A percentile compares a stretch with the other conserved stretches of the same genome.
Conservation (phyloP, 2,329 filamentous ascomycete genomes). For the Orbilia brochopaga region DNA sequence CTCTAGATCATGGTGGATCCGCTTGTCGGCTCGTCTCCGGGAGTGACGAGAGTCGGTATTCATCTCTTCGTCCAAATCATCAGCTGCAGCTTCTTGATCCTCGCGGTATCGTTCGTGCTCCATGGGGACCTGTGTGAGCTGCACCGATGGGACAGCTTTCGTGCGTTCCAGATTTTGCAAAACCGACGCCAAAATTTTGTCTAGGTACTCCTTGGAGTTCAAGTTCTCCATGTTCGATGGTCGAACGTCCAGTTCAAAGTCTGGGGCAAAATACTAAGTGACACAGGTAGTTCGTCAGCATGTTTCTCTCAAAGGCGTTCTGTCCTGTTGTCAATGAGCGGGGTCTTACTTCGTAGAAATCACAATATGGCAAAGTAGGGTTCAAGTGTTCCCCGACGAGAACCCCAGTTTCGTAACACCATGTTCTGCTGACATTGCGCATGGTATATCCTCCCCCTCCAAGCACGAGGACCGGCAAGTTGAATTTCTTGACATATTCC, state of each 20-base stretch:
- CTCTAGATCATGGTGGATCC: slow-evolving; percentile 67
- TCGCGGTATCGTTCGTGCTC: slow-evolving; percentile 64
- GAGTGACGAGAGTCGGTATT: slow-evolving; percentile 68
- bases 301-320: background rate
- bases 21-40: slow-evolving; percentile 67
- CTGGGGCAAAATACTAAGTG: slow-evolving; percentile 70
- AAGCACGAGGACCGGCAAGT: slow-evolving; percentile 83
- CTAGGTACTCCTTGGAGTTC: slow-evolving; percentile 71
- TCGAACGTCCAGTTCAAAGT: slow-evolving; percentile 72
- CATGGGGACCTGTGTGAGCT: slow-evolving; percentile 68
- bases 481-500: slow-evolving; percentile 80
- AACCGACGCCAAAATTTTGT: slow-evolving; percentile 71
- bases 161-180: slow-evolving; percentile 71
- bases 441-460: slow-evolving; percentile 97
- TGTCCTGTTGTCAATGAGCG: background rate
- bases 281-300: slow-evolving; percentile 53
- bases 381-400: slow-evolving; percentile 68
- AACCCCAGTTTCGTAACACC: slow-evolving; percentile 89
- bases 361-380: slow-evolving; percentile 71
- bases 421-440: slow-evolving; percentile 91
- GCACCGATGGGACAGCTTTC: slow-evolving; percentile 68
- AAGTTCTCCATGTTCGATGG: slow-evolving; percentile 76
- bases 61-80: slow-evolving; percentile 68
- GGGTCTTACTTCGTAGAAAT: slow-evolving; percentile 70
- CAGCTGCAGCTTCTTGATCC: slow-evolving; percentile 69